Base-by-base conservation (phyloP, 257 asterid species). In the Solanum pinnatisectum region DNA sequence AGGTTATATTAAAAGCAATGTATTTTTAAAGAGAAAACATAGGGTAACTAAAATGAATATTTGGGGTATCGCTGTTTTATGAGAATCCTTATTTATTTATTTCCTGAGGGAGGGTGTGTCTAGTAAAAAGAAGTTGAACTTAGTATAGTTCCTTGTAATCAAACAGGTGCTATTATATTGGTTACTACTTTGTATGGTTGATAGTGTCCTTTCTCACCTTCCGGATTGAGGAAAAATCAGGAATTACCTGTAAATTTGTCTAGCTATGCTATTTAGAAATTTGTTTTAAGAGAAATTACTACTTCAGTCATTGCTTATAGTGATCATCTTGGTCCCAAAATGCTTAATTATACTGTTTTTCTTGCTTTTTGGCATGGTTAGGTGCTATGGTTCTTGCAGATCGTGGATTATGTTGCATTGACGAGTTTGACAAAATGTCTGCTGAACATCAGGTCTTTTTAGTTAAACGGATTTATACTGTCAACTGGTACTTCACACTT, bases 321-420 rank as follows among this genome's bases (percentile, higher is more conserved):
- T 81, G 52, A 49, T 81, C 85, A 81, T 81, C 40, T 27, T n/a
- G 35, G 85, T 81, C 42, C 68, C 16, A 27, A 46, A 30, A 81
- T 46, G 68, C 85, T 81, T 30, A 81, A 81, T 46, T 16, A 16
- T 27, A 81, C 25, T 18, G 10, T 27, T 25, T 49, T 44, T 49
- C 39, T 81, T 81, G 68, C 68, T 30, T 81, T 79, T 46, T 46
- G 85, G 68, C 85, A 30, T 87, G 89, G 88, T 86, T 87, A 97
- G 98, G 99, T 87, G 99, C 99, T 44, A 97, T 97, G 99, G 99
- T 97, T 91, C 98, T 96, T 88, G 99, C 99, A 20, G 99, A 97
- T 92, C 92, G 98, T 88, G 99, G 99, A 74, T 89, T 97, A 85
- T 97, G 99, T 92, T 96, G 99, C 90, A 97, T 97, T 88, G 99